phyloP scores from a whole-genome alignment of 148 eudicot genomes.

The Limonium bicolor region DNA sequence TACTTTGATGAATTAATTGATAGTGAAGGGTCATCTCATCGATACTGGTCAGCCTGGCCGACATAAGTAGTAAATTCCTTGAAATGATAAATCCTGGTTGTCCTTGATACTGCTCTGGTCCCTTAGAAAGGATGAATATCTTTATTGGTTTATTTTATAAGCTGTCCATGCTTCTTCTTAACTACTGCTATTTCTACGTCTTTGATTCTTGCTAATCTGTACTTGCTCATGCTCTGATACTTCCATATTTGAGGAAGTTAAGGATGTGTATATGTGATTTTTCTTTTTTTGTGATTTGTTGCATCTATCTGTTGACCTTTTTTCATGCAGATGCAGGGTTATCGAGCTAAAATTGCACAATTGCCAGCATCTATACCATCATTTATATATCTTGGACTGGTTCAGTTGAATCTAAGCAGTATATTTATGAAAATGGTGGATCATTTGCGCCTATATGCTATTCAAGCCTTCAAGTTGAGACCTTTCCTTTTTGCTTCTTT shows the following conservation, averaged over 20 bases:
- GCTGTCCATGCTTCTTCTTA: too few species aligned
- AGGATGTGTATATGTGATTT: background rate
- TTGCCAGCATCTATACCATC: slow-evolving; percentile 24
- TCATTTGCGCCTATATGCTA: slow-evolving; percentile 15
- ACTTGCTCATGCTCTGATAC: background rate
- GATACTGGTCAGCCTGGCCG: too few species aligned
- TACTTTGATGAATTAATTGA: too few species aligned
- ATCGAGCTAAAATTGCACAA: slow-evolving; percentile 17
- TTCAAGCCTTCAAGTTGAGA: slow-evolving; percentile 24
- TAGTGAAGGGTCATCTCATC: too few species aligned
- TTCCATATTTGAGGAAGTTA: background rate
- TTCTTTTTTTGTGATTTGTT: background rate
- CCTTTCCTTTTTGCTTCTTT: slow-evolving; percentile 54
- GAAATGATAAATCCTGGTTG: too few species aligned
- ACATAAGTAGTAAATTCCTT: too few species aligned
- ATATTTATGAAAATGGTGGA: slow-evolving; percentile 14
- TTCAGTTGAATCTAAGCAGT: slow-evolving; percentile 18
- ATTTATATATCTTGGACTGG: slow-evolving; percentile 31
- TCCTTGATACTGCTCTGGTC: too few species aligned
- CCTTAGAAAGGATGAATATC: too few species aligned
- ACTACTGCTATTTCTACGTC: too few species aligned
- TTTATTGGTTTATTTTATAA: too few species aligned
- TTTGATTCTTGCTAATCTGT: too few species aligned
- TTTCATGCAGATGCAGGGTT: slow-evolving; percentile 54
- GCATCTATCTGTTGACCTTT: slow-evolving; percentile 8